Base-by-base conservation (phyloP, 305 asterid genomes). In the Ilex paraguariensis region DNA sequence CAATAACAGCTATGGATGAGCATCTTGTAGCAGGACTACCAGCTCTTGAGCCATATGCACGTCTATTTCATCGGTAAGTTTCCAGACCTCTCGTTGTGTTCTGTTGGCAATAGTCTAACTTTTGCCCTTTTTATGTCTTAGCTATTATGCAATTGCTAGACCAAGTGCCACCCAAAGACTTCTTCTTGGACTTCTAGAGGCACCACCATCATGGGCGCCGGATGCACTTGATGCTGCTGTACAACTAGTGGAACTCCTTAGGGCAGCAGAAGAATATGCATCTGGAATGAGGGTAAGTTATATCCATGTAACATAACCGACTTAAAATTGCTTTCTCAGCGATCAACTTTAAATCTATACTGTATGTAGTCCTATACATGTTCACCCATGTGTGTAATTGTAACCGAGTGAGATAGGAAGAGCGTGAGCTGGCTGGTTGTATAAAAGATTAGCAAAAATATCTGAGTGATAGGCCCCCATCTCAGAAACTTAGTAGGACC, bases 151-250 rank as follows among this genome's bases (percentile, higher is more conserved):
- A 60, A 83, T 94, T 77, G 99, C 99, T 61, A 94, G 89, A 82
- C 99, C 99, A 52, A 86, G 95, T 86, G 97, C 99, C 73, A 94
- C 99, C 10, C 97, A 90, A 64, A 90, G 99, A 77, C 87, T 94
- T 76, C 99, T 94, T 70, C 93, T 94, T 76, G 99, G 99, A 69
- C 89, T 94, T 63, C 78, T 93, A 68, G 97, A 94, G 81, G 99
- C 99, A 74, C 97, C 99, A 11, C 97, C 99, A 46, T 90, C 97
- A 17, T 90, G 97, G 99, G 99, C 99, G 54, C 99, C 99, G 12
- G 99, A 94, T 77, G 99, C 99, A 62, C 96, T 90, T 67, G 96
- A 94, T 82, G 99, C 99, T 78, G 88, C 99, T 71, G 99, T 94
- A 49, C 99, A 94, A 67, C 87, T 94, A 36, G 99, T 90, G 76